Conservation (phyloP, 2,329 filamentous ascomycete genomes). For the Thermochaetoides dissita region DNA sequence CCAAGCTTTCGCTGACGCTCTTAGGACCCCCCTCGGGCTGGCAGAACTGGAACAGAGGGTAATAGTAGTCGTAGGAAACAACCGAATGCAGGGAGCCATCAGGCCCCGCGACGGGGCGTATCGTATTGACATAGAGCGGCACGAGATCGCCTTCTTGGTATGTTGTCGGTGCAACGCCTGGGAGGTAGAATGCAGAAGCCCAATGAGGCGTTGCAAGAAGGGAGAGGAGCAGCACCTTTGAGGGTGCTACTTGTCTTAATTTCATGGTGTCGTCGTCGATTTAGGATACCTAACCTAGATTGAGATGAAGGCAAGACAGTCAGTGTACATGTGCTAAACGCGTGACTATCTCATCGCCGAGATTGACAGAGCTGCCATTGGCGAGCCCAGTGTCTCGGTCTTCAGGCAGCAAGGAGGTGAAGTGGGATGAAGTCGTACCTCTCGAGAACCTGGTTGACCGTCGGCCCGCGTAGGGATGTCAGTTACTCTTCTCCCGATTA, state of each 20-base stretch:
- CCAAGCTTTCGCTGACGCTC: conserved; percentile 74
- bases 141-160: conserved; percentile 71
- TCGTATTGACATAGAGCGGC: conserved; percentile 80
- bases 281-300: neutral
- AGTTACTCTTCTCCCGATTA: no score
- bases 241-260: conserved; percentile 29
- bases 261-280: conserved; percentile 26
- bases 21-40: conserved; percentile 61
- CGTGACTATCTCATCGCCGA: no score
- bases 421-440: no score
- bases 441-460: no score
- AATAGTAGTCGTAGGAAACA: conserved; percentile 93
- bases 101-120: conserved; percentile 69
- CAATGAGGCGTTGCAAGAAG: conserved; percentile 39
- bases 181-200: conserved; percentile 77
- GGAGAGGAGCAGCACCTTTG: conserved; percentile 35
- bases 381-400: no score
- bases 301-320: neutral
- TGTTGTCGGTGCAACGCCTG: conserved; percentile 84
- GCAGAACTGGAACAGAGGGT: conserved; percentile 78
- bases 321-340: no score
- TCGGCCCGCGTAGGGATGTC: no score
- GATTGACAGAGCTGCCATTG: no score
- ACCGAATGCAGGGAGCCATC: conserved; percentile 79
- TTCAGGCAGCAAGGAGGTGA: no score